phyloP scores from a whole-genome alignment of 768 basidiomycete genomes.

The Psilocybe cubensis region DNA sequence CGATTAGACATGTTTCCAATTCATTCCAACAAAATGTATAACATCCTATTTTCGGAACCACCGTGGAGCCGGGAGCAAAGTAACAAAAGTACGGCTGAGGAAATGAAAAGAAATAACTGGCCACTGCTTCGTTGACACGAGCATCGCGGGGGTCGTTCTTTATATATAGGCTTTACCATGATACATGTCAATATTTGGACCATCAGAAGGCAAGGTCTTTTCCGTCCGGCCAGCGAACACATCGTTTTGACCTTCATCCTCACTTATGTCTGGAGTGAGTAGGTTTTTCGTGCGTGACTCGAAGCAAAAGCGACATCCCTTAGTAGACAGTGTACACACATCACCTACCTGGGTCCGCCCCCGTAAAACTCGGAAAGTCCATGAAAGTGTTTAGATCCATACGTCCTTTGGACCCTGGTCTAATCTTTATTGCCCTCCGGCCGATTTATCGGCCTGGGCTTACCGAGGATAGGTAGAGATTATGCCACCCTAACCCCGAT shows the following conservation, averaged over 20 bases:
- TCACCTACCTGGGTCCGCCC: conserved; percentile 12
- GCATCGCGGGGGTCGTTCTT: background rate
- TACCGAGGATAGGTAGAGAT: conserved; percentile 10
- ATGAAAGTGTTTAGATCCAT: conserved; percentile 1
- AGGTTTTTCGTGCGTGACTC: background rate
- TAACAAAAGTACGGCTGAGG: background rate
- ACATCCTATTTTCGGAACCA: background rate
- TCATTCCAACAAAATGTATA: background rate
- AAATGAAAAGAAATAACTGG: background rate
- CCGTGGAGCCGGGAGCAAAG: background rate
- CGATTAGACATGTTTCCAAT: background rate
- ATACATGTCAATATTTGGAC: background rate
- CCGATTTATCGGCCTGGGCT: conserved; percentile 2
- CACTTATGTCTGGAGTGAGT: background rate
- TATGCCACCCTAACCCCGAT: conserved; percentile 12
- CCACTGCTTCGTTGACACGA: conserved; percentile 1
- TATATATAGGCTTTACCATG: background rate
- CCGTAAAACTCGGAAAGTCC: conserved; percentile 9
- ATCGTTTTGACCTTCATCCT: background rate
- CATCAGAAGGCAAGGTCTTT: background rate
- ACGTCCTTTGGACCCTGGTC: conserved; percentile 1
- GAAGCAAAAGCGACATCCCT: background rate
- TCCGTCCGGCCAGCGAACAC: background rate
- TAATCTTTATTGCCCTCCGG: background rate
- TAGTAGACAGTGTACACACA: background rate